Base-by-base conservation (phyloP, 78 protist species). In the Anaeramoeba ignava region DNA sequence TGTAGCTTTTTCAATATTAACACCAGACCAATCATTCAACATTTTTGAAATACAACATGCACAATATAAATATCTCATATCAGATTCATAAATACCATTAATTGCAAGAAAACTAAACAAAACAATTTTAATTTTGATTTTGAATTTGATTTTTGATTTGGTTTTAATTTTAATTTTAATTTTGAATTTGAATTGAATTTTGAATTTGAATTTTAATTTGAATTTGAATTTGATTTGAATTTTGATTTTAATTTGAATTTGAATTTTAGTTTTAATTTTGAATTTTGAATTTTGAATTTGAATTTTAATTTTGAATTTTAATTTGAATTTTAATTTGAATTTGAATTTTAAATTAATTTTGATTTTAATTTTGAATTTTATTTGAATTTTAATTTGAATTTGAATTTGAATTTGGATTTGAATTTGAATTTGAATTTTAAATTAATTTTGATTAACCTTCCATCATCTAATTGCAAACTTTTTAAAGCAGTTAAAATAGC, bases 51-150 rank as follows among this genome's bases (percentile, higher is more conserved):
- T 2, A 31, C 78, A 79, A 33, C 84, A 67, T 31, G 83, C 42
- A 42, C 87, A 84, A 54, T 33, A 83, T 36, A 83, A n/a, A 41
- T 78, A 83, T 31, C 87, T 82, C 86, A 87, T 42, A 79, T 87
- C 89, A 42, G 39, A 0, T 82, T 87, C 89, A 3, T 82, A 68
- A 17, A 54, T 54, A 27, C 73, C 73, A 54, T 8, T 27, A 54
- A 54, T 54, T 54, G 73, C 73, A 27, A 17, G 36, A 54, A 54
- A 8, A 54, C 73, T 54, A 54, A n/a, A n/a, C n/a, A n/a, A n/a
- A n/a, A n/a, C n/a, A n/a, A n/a, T n/a, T n/a, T 54, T 27, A 54
- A 27, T 54, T 54, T 54, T 8, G 17, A 54, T 27, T 54, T 54
- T 54, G 73, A 54, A 54, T 27, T 54, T 27, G 17, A 27, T 54